Evolutionary conservation across 495 filamentous ascomycete species (phyloP), one percentile per base, ranked within the genome.

Genomic region (Evernia prunastri): DNA sequence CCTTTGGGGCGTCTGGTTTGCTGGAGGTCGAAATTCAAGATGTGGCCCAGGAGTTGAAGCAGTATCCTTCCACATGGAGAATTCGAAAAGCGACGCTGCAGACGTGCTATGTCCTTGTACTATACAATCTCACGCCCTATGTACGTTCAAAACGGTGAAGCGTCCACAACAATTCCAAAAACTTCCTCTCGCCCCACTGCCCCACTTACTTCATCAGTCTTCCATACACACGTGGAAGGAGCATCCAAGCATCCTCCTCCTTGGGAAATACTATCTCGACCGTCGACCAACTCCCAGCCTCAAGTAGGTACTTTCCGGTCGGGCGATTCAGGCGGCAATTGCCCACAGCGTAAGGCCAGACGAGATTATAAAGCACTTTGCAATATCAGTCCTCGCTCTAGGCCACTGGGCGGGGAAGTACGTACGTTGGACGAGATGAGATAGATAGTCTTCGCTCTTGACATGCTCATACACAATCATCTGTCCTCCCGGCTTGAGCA

Each of bases 401-500:
- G 1, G n/a, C 23, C 29, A 51, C 8, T 27, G 12, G 25, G 23
- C 6, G 0, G 11, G 4, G 15, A 17, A 6, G 31, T 23, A 61
- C 64, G 17, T 54, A 70, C 68, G 35, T 49, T 71, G 69, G 0
- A 71, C 59, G 10, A 56, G 42, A 7, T 36, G 47, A 15, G 63
- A 59, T 3, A 71, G 3, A 2, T 11, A 17, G 63, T 71, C 67
- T n/a, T 57, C 12, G 33, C 63, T 66, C 17, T 58, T 61, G 6
- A 91, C 86, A 75, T 92, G 89, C 77, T 92, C 89, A 51, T 83
- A 86, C 17, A 89, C 78, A 51, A 89, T 81, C 81, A 89, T 80
- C 49, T 78, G 70, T 0, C 89, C 89, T 13, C 88, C 89, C 0
- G 86, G 84, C 69, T 82, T 84, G 27, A 92, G 72, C 64, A 86